These are phyloP conservation scores for Piromyces finnis DNA, from an alignment of 192 early-diverging fungal species.

Conservation along the genomic window DNA sequence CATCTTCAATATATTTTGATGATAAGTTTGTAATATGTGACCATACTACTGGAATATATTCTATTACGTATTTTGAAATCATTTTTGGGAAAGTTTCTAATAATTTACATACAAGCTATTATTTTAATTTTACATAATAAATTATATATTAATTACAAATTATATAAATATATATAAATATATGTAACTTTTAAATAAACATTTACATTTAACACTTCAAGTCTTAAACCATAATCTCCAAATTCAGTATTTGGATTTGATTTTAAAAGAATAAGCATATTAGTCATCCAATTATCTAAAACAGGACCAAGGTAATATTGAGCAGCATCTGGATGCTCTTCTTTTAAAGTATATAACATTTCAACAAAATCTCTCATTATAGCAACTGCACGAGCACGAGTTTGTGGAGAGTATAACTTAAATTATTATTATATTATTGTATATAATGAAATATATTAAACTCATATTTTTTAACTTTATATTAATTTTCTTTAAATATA, in stretches of 20 bases:
- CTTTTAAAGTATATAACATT: slow-evolving; percentile 62
- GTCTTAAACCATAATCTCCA: slow-evolving; percentile 43
- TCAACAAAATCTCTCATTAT: slow-evolving; percentile 75
- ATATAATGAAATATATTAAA: slow-evolving; percentile 6
- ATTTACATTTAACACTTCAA: slow-evolving; percentile 49
- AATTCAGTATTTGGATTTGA: slow-evolving; percentile 14
- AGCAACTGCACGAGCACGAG: slow-evolving; percentile 53
- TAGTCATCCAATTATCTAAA: slow-evolving; percentile 58
- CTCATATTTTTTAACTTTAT: background rate
- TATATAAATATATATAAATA: too few relatives aligned
- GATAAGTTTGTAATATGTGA: slow-evolving; percentile 38
- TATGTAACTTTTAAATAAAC: too few relatives aligned
- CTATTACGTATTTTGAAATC: slow-evolving; percentile 19
- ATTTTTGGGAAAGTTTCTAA: slow-evolving; percentile 45
- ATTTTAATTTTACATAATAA: too few relatives aligned
- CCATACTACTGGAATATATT: slow-evolving; percentile 52
- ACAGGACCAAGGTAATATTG: slow-evolving; percentile 54
- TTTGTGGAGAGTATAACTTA: slow-evolving; percentile 39
- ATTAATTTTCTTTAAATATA: too few relatives aligned
- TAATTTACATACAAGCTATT: slow-evolving; percentile 36
- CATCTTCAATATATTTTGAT: slow-evolving; percentile 28
- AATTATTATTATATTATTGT: background rate
- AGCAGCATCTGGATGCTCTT: slow-evolving; percentile 50
- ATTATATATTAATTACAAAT: too few relatives aligned
- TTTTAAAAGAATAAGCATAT: slow-evolving; percentile 44